Conservation (phyloP, 495 filamentous ascomycete genomes). For the Xylaria cubensis region DNA sequence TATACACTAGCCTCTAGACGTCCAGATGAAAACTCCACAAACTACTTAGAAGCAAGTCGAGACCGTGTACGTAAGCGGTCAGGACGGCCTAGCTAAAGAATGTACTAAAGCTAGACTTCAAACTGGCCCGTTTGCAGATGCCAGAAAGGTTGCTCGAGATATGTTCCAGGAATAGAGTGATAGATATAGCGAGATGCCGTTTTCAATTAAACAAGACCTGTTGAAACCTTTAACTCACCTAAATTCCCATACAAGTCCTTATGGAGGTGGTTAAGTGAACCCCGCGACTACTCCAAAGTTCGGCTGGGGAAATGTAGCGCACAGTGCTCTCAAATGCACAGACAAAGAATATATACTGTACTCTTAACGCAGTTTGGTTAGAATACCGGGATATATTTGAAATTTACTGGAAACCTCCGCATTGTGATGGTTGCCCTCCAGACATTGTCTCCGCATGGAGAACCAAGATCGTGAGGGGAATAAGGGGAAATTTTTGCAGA, state of each 20-base stretch:
- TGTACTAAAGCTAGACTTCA: background rate
- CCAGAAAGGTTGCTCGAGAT: background rate
- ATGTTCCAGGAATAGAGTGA: background rate
- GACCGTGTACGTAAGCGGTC: background rate
- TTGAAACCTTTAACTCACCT: too few relatives aligned
- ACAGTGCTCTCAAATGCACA: background rate
- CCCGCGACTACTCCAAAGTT: slow-evolving; percentile 6
- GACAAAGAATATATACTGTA: background rate
- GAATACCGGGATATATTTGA: slow-evolving; percentile 1
- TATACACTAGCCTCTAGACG: background rate
- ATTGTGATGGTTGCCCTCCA: slow-evolving; percentile 9
- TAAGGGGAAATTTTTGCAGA: slow-evolving; percentile 4
- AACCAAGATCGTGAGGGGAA: slow-evolving; percentile 23
- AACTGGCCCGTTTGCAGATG: background rate
- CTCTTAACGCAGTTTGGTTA: background rate
- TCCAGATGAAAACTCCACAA: background rate
- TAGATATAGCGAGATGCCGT: background rate
- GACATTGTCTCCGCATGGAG: slow-evolving; percentile 19
- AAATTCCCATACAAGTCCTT: background rate
- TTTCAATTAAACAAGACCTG: background rate
- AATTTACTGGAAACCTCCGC: slow-evolving; percentile 5
- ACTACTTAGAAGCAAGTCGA: background rate
- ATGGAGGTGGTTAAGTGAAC: background rate
- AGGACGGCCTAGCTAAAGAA: background rate
- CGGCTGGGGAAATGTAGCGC: background rate